A percentile compares a stretch with the other conserved stretches of the same genome.
phyloP scores from a whole-genome alignment of 2,329 filamentous ascomycete species.

The Metarhizium robertsii region DNA sequence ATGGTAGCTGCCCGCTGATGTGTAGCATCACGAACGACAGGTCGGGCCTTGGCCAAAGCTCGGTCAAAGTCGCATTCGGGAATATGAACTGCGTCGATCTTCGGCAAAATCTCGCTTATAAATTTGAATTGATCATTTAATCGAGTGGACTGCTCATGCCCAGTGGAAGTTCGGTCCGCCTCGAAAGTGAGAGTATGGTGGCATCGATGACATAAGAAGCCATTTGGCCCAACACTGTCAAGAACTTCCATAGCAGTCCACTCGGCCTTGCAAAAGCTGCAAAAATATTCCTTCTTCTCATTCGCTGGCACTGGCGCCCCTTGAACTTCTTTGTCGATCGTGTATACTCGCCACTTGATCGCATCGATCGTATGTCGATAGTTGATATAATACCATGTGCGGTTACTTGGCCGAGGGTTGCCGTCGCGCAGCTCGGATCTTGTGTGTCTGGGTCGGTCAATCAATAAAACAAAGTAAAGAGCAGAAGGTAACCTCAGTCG shows the following conservation, averaged over 20 bases:
- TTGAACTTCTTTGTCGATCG: conserved; percentile 82
- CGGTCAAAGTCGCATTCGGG: conserved; percentile 67
- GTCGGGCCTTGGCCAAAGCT: conserved; percentile 52
- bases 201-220: conserved; percentile 82
- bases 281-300: conserved; percentile 90
- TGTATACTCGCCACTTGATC: conserved; percentile 89
- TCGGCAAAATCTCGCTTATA: conserved; percentile 64
- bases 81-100: conserved; percentile 66
- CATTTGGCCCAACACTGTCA: conserved; percentile 58
- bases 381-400: conserved; percentile 96
- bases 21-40: conserved; percentile 56
- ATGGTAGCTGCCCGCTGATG: conserved; percentile 55
- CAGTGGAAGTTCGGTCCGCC: conserved; percentile 57
- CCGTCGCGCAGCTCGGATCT: conserved; percentile 70
- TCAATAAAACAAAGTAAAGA: background rate
- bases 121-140: conserved; percentile 74
- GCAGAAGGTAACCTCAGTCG: background rate
- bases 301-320: conserved; percentile 67
- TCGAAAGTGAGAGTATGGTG: conserved; percentile 53
- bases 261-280: conserved; percentile 69
- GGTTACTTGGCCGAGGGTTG: conserved; percentile 70
- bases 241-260: conserved; percentile 88
- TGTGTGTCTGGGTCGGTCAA: conserved; percentile 47
- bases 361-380: conserved; percentile 90
- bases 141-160: conserved; percentile 62